These are phyloP conservation scores for Isabelozyma rhagii DNA, from an alignment of 805 yeast genomes.

Conservation along the genomic window DNA sequence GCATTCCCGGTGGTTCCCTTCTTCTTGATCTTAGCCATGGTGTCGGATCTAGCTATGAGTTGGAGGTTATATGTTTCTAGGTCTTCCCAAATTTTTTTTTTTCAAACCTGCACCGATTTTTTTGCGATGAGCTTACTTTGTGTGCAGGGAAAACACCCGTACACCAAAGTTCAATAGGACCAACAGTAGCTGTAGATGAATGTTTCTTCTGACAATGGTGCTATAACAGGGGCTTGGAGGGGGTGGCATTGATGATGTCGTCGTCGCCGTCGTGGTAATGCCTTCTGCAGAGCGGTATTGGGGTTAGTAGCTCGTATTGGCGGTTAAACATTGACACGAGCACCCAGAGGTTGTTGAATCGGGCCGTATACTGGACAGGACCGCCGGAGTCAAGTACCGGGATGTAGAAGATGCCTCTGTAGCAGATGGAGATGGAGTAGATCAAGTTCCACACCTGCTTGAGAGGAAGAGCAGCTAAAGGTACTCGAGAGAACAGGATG, in stretches of 20 bases:
- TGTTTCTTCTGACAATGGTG: too few species aligned
- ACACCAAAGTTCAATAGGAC: background rate
- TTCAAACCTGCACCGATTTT: background rate
- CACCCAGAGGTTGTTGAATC: background rate
- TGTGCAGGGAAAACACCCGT: background rate
- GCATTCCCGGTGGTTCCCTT: constrained; percentile 86
- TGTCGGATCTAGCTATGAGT: background rate
- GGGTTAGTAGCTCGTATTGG: background rate
- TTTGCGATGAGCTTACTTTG: background rate
- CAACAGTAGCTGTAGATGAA: too few species aligned
- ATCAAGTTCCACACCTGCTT: background rate
- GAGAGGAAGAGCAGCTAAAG: background rate
- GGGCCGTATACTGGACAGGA: background rate
- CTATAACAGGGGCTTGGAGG: background rate
- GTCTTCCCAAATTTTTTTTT: too few species aligned
- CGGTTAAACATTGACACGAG: background rate
- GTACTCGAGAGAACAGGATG: background rate
- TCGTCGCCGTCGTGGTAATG: background rate
- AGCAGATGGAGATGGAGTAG: background rate
- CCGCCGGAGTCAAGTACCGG: background rate
- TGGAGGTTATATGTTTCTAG: too few species aligned
- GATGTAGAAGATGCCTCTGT: background rate
- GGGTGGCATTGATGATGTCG: background rate
- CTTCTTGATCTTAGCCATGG: constrained; percentile 71
- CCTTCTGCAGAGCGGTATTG: background rate